phyloP scores from a whole-genome alignment of 225 moss, liverwort and hornwort species.

The Marchantia paleacea region DNA sequence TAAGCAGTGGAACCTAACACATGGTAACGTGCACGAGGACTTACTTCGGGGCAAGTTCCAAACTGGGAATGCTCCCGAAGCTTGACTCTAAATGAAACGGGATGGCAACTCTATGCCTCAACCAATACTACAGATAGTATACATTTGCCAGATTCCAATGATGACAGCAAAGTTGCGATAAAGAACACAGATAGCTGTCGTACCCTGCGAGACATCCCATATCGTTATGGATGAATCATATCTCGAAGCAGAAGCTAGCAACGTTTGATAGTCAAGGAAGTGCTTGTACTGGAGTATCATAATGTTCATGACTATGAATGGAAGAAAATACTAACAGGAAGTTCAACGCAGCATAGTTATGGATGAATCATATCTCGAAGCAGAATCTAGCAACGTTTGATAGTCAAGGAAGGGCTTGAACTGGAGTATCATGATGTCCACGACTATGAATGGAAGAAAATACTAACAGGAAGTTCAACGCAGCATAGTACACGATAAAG shows the following conservation, averaged over 20 bases:
- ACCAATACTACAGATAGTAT: neutral
- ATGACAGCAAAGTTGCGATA: too few species aligned
- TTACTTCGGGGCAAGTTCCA: too few species aligned
- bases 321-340: too few species aligned
- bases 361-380: constrained; percentile 67
- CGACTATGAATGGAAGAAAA: too few species aligned
- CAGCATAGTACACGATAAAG: too few species aligned
- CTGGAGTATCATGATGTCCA: neutral
- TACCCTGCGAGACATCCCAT: constrained; percentile 93
- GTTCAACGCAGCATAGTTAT: constrained; percentile 46
- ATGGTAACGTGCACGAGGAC: too few species aligned
- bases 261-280: constrained; percentile 67
- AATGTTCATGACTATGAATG: neutral
- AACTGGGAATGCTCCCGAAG: too few species aligned
- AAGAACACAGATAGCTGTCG: neutral
- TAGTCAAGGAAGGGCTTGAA: constrained; percentile 49
- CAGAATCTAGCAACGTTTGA: constrained; percentile 69
- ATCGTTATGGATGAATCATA: constrained; percentile 76
- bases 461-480: too few species aligned
- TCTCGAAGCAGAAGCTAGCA: constrained; percentile 73
- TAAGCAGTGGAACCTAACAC: too few species aligned
- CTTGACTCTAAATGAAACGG: too few species aligned
- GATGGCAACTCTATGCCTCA: too few species aligned
- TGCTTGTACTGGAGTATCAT: neutral
- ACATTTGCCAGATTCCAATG: neutral